phyloP scores from a whole-genome alignment of 805 yeast species.

The Myxozyma mucilagina region DNA sequence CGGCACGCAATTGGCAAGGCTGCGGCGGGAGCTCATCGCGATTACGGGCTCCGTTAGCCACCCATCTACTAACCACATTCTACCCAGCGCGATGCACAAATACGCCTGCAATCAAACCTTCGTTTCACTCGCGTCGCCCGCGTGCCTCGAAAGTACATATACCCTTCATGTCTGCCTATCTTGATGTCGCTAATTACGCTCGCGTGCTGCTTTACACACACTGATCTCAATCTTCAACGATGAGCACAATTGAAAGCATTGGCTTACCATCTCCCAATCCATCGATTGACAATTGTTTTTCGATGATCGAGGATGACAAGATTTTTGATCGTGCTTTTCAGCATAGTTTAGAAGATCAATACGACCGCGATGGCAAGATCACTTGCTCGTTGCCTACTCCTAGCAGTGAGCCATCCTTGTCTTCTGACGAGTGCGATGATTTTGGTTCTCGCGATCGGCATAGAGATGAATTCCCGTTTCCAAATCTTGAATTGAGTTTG shows the following conservation, averaged over 20 bases:
- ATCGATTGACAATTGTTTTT: conserved; percentile 22
- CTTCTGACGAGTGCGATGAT: conserved; percentile 23
- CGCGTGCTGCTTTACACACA: not conserved
- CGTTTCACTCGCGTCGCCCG: conserved; percentile 10
- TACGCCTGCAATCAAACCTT: conserved; percentile 13
- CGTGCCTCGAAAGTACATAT: not conserved
- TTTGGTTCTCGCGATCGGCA: not conserved
- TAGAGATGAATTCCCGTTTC: conserved; percentile 25
- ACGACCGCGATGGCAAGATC: not conserved
- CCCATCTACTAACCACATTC: not conserved
- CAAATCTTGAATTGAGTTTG: conserved; percentile 24
- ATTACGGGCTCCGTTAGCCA: conserved; percentile 1
- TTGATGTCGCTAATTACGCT: not conserved
- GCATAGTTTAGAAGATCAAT: conserved; percentile 21
- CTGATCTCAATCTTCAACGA: not conserved
- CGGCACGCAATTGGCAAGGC: conserved; percentile 6
- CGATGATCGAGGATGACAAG: conserved; percentile 17
- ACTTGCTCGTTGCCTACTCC: conserved; percentile 22
- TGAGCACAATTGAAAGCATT: conserved; percentile 16
- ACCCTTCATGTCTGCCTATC: not conserved
- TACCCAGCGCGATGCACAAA: conserved; percentile 2
- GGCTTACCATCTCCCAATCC: conserved; percentile 33
- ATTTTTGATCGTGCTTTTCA: conserved; percentile 25
- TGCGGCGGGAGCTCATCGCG: conserved; percentile 9
- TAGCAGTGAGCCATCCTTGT: conserved; percentile 24